Evolutionary conservation across 305 asterid species (phyloP).

Genomic region (Fraxinus nigra): DNA sequence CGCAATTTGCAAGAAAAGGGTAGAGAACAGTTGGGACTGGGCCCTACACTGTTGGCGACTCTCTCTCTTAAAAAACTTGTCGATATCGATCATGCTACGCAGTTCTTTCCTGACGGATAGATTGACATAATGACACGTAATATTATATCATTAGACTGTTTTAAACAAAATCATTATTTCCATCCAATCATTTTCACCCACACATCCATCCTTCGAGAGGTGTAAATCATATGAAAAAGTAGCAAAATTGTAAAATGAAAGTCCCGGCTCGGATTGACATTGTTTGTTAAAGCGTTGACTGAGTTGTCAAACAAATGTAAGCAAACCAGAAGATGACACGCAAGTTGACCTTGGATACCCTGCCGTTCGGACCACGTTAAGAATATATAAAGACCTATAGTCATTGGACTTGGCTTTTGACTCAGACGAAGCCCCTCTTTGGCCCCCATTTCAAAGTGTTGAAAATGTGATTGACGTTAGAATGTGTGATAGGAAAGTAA

Average conservation of each 20-base stretch:
- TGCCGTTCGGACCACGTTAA: background rate
- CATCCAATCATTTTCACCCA: no score
- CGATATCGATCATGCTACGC: background rate
- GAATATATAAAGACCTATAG: background rate
- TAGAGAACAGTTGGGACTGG: constrained; percentile 32
- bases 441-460: no score
- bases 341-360: background rate
- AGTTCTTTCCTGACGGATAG: no score
- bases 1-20: constrained; percentile 29
- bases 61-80: background rate
- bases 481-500: no score
- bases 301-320: background rate
- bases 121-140: background rate
- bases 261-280: background rate
- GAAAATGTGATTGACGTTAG: no score
- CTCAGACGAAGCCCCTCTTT: no score
- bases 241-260: background rate
- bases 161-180: no score
- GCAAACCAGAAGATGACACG: constrained; percentile 20
- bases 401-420: background rate
- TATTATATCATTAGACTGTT: no score
- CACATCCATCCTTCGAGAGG: background rate
- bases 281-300: constrained; percentile 32
- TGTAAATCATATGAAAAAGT: background rate
- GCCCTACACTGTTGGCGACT: constrained; percentile 44